phyloP scores from a whole-genome alignment of 139 green algal species.

The Closterium sp. region DNA sequence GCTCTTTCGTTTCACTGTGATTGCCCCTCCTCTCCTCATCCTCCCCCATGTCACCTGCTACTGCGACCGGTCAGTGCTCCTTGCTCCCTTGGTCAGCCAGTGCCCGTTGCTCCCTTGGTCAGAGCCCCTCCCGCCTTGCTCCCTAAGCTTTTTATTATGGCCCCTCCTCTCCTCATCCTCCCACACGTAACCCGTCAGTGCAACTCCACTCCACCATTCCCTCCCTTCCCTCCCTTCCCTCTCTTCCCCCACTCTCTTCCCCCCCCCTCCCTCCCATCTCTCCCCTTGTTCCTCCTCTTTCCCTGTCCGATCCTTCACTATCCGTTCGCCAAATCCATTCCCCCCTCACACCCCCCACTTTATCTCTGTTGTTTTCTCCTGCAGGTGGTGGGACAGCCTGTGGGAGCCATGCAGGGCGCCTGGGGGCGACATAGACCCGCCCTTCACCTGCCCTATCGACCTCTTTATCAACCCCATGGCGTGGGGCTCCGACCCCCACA shows the following conservation, averaged over 20 bases:
- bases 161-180: background rate
- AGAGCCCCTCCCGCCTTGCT: background rate
- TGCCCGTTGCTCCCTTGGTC: too few species aligned
- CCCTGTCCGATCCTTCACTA: background rate
- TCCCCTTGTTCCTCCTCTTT: background rate
- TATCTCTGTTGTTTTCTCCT: constrained; percentile 1
- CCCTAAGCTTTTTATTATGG: background rate
- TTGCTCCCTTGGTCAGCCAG: too few species aligned
- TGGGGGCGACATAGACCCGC: constrained; percentile 29
- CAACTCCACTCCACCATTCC: background rate
- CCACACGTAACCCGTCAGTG: background rate
- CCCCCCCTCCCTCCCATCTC: background rate
- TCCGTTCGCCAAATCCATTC: background rate
- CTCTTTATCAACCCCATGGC: constrained; percentile 24
- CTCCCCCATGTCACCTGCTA: constrained; percentile 23
- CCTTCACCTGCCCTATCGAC: constrained; percentile 44
- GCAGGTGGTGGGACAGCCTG: constrained; percentile 39
- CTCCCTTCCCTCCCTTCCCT: background rate
- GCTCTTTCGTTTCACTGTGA: too few species aligned
- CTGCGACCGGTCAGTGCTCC: background rate
- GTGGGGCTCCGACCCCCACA: background rate
- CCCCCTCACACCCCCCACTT: too few species aligned
- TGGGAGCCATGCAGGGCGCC: constrained; percentile 12
- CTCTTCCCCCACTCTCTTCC: background rate
- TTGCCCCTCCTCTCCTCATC: constrained; percentile 6